phyloP scores from a whole-genome alignment of 2,329 filamentous ascomycete species.

The Ceratocystis huliohia region DNA sequence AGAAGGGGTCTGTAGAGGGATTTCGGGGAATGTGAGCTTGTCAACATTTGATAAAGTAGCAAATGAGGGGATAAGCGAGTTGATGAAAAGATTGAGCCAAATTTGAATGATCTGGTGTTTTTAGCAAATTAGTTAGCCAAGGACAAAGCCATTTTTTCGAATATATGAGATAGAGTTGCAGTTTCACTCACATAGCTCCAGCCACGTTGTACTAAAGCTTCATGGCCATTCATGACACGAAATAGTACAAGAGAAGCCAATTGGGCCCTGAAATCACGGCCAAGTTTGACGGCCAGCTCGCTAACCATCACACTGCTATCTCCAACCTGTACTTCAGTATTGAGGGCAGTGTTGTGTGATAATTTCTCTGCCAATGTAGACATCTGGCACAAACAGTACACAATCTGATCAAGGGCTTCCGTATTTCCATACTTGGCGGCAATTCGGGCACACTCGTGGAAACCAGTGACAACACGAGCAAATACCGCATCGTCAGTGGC shows the following conservation, averaged over 20 bases:
- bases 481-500: slow-evolving; percentile 95
- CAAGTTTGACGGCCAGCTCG: slow-evolving; percentile 90
- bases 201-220: slow-evolving; percentile 59
- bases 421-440: slow-evolving; percentile 71
- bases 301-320: slow-evolving; percentile 97
- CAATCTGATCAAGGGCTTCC: slow-evolving; percentile 83
- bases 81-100: slow-evolving; percentile 90
- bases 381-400: slow-evolving; percentile 81
- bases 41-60: slow-evolving; percentile 40
- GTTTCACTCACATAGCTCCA: slow-evolving; percentile 60
- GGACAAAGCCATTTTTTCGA: not conserved
- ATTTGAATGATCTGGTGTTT: slow-evolving; percentile 64
- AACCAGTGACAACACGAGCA: slow-evolving; percentile 81
- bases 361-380: slow-evolving; percentile 68
- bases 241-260: slow-evolving; percentile 92
- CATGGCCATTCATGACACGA: slow-evolving; percentile 75
- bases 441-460: slow-evolving; percentile 90
- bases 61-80: slow-evolving; percentile 78
- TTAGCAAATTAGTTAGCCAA: slow-evolving; percentile 27
- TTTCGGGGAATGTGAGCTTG: slow-evolving; percentile 46
- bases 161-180: not conserved
- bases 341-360: slow-evolving; percentile 71
- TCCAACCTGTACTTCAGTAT: slow-evolving; percentile 87
- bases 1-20: slow-evolving; percentile 80
- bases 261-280: slow-evolving; percentile 84